phyloP scores from a whole-genome alignment of 2,329 filamentous ascomycete species.

The Claviceps digitariae region DNA sequence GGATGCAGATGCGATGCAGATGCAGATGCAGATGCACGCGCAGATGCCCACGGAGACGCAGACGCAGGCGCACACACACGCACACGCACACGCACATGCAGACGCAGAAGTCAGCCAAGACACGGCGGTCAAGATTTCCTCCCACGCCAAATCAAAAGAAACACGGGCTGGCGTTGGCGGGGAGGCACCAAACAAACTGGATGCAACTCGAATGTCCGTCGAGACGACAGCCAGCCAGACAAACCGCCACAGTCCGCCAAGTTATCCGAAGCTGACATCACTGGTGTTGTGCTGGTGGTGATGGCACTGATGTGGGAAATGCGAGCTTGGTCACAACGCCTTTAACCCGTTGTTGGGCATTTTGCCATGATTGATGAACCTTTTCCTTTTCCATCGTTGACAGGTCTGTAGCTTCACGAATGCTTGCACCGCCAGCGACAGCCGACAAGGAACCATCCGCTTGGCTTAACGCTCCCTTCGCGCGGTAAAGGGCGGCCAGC shows the following conservation, averaged over 20 bases:
- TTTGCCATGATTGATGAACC: neutral
- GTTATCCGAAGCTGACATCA: neutral
- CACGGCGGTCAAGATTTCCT: neutral
- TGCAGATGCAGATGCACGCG: neutral
- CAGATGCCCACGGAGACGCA: neutral
- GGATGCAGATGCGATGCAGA: neutral
- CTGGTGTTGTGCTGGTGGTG: neutral
- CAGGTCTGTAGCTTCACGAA: too few relatives aligned
- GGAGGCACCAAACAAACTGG: neutral
- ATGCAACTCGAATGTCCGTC: neutral
- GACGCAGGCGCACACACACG: neutral
- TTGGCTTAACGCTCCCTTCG: neutral
- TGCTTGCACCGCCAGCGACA: neutral
- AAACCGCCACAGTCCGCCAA: neutral
- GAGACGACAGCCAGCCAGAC: neutral
- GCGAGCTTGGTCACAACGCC: neutral
- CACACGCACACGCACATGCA: neutral
- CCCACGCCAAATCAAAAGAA: too few relatives aligned
- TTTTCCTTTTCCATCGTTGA: neutral
- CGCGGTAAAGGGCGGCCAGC: neutral
- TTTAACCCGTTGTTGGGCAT: neutral
- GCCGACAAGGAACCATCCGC: neutral
- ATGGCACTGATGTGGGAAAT: neutral
- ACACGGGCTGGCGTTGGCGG: too few relatives aligned
- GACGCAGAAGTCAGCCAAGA: neutral